phyloP scores from a whole-genome alignment of 495 filamentous ascomycete genomes.

The Penicillium paxilli region DNA sequence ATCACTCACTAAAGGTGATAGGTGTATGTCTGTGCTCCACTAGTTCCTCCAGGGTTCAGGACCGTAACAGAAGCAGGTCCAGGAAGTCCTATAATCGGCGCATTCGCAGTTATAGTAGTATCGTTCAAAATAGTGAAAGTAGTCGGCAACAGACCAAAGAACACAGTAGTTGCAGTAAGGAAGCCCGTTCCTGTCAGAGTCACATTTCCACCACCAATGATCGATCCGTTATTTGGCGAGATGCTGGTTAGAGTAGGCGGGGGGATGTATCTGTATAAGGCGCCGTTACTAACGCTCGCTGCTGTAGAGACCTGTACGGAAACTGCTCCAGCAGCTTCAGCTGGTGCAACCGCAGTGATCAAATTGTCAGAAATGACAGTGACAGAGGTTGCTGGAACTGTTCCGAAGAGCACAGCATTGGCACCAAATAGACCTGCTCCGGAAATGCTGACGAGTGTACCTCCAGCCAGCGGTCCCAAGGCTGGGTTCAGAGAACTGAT shows the following conservation, averaged over 20 bases:
- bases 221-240: neutral
- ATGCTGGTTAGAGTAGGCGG: neutral
- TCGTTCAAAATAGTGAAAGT: slow-evolving; percentile 1
- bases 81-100: neutral
- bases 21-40: neutral
- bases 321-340: neutral
- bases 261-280: neutral
- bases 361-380: neutral
- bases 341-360: neutral
- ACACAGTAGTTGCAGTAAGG: neutral
- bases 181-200: neutral
- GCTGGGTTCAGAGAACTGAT: neutral
- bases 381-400: neutral
- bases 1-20: neutral
- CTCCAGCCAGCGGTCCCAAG: neutral
- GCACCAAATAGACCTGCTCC: neutral
- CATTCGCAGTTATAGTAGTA: neutral
- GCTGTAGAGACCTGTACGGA: neutral
- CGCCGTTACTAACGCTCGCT: neutral
- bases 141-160: neutral
- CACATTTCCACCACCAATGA: neutral
- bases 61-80: neutral
- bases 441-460: neutral
- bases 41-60: neutral
- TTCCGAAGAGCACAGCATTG: neutral